phyloP scores from a whole-genome alignment of 2,329 filamentous ascomycete genomes.

The Colletotrichum zoysiae region DNA sequence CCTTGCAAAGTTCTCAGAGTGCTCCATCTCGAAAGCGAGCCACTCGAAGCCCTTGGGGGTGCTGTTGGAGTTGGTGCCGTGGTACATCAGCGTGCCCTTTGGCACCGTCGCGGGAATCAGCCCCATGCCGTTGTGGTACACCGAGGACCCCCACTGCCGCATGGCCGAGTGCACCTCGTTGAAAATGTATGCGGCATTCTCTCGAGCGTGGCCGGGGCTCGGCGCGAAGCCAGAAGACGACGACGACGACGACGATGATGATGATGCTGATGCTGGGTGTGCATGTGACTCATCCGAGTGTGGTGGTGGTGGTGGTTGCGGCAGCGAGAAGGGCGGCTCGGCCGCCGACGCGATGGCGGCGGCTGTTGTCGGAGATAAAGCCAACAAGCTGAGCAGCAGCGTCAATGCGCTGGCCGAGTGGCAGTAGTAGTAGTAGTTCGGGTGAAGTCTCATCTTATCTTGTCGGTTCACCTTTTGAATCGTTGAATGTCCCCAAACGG shows the following conservation, averaged over 20 bases:
- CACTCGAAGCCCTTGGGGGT: slow-evolving; percentile 71
- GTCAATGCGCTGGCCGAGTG: slow-evolving; percentile 26
- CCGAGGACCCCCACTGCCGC: slow-evolving; percentile 79
- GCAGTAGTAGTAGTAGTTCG: neutral
- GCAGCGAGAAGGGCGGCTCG: slow-evolving; percentile 19
- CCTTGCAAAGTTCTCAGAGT: slow-evolving; percentile 74
- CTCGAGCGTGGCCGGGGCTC: slow-evolving; percentile 53
- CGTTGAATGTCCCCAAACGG: neutral
- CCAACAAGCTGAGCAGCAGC: neutral
- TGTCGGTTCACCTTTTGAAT: neutral
- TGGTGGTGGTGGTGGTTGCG: neutral
- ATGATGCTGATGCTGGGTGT: neutral
- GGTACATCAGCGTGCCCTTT: slow-evolving; percentile 74
- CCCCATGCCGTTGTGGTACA: slow-evolving; percentile 82
- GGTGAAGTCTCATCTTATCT: neutral
- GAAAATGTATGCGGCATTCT: slow-evolving; percentile 76
- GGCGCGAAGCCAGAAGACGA: slow-evolving; percentile 45
- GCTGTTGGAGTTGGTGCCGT: slow-evolving; percentile 64
- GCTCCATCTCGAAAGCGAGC: slow-evolving; percentile 83
- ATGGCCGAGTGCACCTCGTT: slow-evolving; percentile 79
- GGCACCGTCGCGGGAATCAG: slow-evolving; percentile 77
- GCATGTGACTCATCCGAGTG: neutral
- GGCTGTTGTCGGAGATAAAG: slow-evolving; percentile 15
- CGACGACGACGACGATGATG: neutral
- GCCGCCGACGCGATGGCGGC: slow-evolving; percentile 14